These are phyloP conservation scores for Trametes hirsuta DNA, from an alignment of 1,284 basidiomycete species.

Conservation along the genomic window DNA sequence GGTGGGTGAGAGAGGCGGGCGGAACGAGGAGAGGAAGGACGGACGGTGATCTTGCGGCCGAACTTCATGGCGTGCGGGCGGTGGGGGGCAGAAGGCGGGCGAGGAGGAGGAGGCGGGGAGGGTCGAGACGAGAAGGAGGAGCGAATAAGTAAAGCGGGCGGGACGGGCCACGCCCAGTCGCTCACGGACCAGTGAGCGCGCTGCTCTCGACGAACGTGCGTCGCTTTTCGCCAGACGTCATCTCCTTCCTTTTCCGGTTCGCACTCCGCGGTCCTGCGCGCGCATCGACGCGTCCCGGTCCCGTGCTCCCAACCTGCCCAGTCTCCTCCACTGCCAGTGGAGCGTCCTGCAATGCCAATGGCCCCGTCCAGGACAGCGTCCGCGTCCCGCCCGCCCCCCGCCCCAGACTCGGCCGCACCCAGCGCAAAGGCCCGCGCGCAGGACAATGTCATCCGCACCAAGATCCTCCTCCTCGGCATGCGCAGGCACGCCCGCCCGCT, in stretches of 20 bases:
- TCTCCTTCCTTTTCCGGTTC: not conserved
- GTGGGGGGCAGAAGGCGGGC: not conserved
- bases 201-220: slow-evolving; percentile 1
- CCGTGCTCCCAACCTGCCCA: not conserved
- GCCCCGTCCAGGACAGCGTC: slow-evolving; percentile 1
- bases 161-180: not conserved
- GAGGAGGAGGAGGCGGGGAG: not conserved
- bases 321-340: too few species aligned
- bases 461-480: slow-evolving; percentile 80
- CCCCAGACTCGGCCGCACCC: not conserved
- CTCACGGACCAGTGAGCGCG: not conserved
- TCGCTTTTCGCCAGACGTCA: slow-evolving; percentile 2
- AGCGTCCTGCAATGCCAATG: not conserved
- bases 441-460: slow-evolving; percentile 48
- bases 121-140: not conserved
- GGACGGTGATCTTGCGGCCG: slow-evolving; percentile 83
- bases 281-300: not conserved
- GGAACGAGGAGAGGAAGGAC: slow-evolving; percentile 32
- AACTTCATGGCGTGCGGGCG: slow-evolving; percentile 73
- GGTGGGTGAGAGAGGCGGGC: slow-evolving; percentile 3
- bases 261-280: not conserved
- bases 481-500: slow-evolving; percentile 57
- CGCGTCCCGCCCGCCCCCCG: slow-evolving; percentile 6
- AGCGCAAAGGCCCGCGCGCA: not conserved
- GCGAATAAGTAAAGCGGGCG: not conserved